A percentile compares a stretch with the other conserved stretches of the same genome.
phyloP scores from a whole-genome alignment of 192 early-diverging fungal genomes.

The Chytriomyces sp. region DNA sequence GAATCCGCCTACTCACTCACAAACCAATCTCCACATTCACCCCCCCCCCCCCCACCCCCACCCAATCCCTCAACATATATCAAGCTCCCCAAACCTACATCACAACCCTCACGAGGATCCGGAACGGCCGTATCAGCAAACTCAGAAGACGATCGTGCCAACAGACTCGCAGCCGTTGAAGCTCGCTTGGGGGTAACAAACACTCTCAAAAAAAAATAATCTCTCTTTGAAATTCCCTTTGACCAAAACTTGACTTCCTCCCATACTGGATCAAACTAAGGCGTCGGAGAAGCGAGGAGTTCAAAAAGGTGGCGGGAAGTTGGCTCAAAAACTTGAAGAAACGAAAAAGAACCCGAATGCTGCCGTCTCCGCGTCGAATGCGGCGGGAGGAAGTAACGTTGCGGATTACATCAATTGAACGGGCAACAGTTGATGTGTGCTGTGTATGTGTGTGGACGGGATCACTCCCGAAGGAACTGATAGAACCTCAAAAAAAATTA shows the following conservation, averaged over 20 bases:
- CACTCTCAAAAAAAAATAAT: no score
- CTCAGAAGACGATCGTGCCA: slow-evolving; percentile 28
- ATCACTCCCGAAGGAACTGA: not conserved
- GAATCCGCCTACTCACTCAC: not conserved
- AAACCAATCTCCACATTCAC: not conserved
- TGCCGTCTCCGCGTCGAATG: not conserved
- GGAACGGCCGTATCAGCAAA: not conserved
- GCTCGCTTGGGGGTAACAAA: slow-evolving; percentile 28
- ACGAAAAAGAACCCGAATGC: not conserved
- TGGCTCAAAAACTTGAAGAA: slow-evolving; percentile 36
- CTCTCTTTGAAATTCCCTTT: not conserved
- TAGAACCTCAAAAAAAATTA: not conserved
- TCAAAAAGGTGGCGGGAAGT: slow-evolving; percentile 38
- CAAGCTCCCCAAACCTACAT: not conserved
- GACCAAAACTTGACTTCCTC: no score
- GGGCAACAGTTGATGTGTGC: not conserved
- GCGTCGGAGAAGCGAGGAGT: slow-evolving; percentile 33
- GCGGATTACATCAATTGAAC: not conserved
- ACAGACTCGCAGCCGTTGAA: slow-evolving; percentile 30
- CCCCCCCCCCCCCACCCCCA: no score
- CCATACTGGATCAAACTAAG: not conserved
- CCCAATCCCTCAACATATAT: not conserved
- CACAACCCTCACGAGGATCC: no score
- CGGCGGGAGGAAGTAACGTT: not conserved
- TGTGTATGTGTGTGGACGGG: not conserved